These are phyloP conservation scores for Botryotinia globosa DNA, from an alignment of 2,329 filamentous ascomycete species.

Conservation along the genomic window DNA sequence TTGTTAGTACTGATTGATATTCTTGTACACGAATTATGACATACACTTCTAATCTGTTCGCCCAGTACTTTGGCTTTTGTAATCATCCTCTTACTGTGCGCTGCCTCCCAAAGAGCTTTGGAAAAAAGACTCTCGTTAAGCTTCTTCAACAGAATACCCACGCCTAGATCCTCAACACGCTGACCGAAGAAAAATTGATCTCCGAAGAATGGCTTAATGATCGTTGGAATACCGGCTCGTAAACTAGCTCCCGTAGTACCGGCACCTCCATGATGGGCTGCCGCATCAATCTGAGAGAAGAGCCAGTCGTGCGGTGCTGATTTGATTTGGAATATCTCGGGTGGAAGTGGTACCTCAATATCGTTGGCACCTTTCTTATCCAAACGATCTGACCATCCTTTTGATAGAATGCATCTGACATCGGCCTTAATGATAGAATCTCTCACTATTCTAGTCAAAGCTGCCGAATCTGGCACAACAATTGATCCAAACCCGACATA, in stretches of 20 bases:
- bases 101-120: slow-evolving; percentile 85
- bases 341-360: slow-evolving; percentile 63
- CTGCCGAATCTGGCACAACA: slow-evolving; percentile 83
- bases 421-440: slow-evolving; percentile 88
- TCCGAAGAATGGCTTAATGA: slow-evolving; percentile 95
- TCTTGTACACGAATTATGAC: slow-evolving; percentile 35
- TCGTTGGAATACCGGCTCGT: slow-evolving; percentile 85
- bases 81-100: slow-evolving; percentile 88
- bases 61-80: slow-evolving; percentile 78
- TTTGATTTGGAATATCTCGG: slow-evolving; percentile 84
- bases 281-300: slow-evolving; percentile 89
- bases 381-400: slow-evolving; percentile 91
- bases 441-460: slow-evolving; percentile 88
- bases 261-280: slow-evolving; percentile 89
- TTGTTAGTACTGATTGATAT: slow-evolving; percentile 35
- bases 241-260: slow-evolving; percentile 94
- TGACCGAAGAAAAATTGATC: slow-evolving; percentile 96
- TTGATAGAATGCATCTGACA: slow-evolving; percentile 90
- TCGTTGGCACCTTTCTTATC: slow-evolving; percentile 54
- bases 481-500: slow-evolving; percentile 98
- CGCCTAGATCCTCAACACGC: slow-evolving; percentile 87
- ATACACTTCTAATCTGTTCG: slow-evolving; percentile 80
- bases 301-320: slow-evolving; percentile 95
- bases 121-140: slow-evolving; percentile 85
- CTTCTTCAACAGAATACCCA: slow-evolving; percentile 85